Conservation (phyloP, 1,139 yeast genomes). For the Arxiozyma telluris region DNA sequence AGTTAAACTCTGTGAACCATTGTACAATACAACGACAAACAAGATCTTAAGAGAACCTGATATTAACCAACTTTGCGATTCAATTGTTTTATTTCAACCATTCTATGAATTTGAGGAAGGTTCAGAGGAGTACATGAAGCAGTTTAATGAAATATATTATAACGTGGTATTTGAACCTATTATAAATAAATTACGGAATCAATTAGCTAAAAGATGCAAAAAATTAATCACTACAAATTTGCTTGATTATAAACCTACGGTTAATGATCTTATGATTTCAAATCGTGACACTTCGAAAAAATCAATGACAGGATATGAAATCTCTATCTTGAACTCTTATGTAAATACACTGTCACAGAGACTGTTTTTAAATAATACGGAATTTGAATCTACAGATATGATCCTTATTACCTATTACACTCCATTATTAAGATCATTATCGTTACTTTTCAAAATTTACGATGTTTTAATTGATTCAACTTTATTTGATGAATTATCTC, state of each 20-base stretch:
- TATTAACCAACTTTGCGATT: conserved; percentile 61
- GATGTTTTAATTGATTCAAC: conserved; percentile 58
- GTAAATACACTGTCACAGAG: conserved; percentile 13
- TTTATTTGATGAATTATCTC: conserved; percentile 85
- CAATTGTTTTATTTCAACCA: conserved; percentile 61
- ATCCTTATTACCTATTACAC: conserved; percentile 47
- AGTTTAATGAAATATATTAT: conserved; percentile 35
- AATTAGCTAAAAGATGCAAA: conserved; percentile 73
- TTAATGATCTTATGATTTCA: conserved; percentile 56
- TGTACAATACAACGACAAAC: conserved; percentile 62
- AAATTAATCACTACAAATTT: conserved; percentile 60
- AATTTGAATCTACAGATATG: conserved; percentile 11
- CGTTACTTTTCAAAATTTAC: conserved; percentile 67
- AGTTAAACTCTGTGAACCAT: conserved; percentile 57
- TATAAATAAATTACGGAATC: conserved; percentile 65
- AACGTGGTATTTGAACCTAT: conserved; percentile 63
- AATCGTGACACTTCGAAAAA: conserved; percentile 33
- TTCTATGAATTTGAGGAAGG: conserved; percentile 55
- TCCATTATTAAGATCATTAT: conserved; percentile 64
- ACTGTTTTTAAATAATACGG: conserved; percentile 5
- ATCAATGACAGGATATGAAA: conserved; percentile 17
- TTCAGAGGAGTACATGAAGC: conserved; percentile 24
- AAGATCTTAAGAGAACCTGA: conserved; percentile 60
- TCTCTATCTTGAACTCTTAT: conserved; percentile 13
- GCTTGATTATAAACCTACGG: conserved; percentile 55